Conservation (phyloP, 768 basidiomycete genomes). For the Podaxis mareebaensis region DNA sequence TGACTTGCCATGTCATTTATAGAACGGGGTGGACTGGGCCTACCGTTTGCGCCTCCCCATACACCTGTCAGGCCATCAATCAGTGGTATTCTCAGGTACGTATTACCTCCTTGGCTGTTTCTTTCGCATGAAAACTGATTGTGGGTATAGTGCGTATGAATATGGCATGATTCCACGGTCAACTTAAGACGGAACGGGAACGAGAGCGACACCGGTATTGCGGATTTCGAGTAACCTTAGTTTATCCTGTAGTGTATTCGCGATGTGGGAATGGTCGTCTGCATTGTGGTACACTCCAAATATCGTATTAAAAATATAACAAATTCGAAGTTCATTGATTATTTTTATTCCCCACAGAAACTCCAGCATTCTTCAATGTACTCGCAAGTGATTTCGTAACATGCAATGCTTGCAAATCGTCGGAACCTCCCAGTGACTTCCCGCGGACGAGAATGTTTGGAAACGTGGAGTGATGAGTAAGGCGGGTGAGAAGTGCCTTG, state of each 20-base stretch:
- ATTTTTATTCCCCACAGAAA: conserved; percentile 30
- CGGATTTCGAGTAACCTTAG: background rate
- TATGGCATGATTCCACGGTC: conserved; percentile 2
- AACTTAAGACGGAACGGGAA: conserved; percentile 13
- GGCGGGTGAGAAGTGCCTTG: conserved; percentile 63
- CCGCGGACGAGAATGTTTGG: conserved; percentile 74
- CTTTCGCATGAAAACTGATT: conserved; percentile 11
- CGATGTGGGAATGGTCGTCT: conserved; percentile 3
- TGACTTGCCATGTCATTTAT: background rate
- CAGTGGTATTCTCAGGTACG: conserved; percentile 26
- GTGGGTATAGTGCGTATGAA: conserved; percentile 13
- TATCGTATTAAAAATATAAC: background rate
- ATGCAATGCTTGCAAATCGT: conserved; percentile 57
- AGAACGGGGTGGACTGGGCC: conserved; percentile 32
- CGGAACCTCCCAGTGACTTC: conserved; percentile 64
- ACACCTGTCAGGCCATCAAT: conserved; percentile 22
- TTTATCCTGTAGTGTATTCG: background rate
- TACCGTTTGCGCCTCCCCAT: conserved; percentile 24
- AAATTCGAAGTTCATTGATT: conserved; percentile 1
- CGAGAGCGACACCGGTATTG: background rate
- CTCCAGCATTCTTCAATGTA: conserved; percentile 50
- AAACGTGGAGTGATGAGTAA: conserved; percentile 71
- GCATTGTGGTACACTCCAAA: background rate
- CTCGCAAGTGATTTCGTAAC: conserved; percentile 41
- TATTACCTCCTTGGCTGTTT: background rate